These are phyloP conservation scores for Exophiala calicioides DNA, from an alignment of 2,329 filamentous ascomycete species.

Conservation along the genomic window DNA sequence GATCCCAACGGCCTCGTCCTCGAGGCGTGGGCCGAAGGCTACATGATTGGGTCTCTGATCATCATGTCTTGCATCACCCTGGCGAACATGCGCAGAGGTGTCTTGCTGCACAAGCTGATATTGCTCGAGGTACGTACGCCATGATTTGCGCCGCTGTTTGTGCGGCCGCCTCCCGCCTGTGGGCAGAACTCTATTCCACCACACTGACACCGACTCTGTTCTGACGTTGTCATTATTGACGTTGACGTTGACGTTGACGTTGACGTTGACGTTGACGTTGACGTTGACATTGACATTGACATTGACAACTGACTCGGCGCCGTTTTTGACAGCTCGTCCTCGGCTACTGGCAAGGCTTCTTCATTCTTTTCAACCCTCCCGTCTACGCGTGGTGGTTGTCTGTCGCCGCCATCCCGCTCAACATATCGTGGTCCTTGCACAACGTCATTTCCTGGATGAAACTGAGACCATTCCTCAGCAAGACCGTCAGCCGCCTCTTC, in stretches of 20 bases:
- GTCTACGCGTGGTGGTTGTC: slow-evolving; percentile 61
- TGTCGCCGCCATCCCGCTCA: slow-evolving; percentile 56
- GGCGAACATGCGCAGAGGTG: slow-evolving; percentile 46
- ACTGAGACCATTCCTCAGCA: slow-evolving; percentile 56
- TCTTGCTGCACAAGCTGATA: slow-evolving; percentile 48
- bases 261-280: too few species aligned
- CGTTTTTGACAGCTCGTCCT: slow-evolving; percentile 47
- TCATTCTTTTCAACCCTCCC: slow-evolving; percentile 55
- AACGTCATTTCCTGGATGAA: slow-evolving; percentile 65
- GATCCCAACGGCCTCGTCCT: slow-evolving; percentile 36
- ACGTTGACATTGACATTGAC: too few species aligned
- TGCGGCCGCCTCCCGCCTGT: too few species aligned
- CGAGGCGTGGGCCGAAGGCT: slow-evolving; percentile 46
- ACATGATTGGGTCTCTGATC: slow-evolving; percentile 46
- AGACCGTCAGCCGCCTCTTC: slow-evolving; percentile 51
- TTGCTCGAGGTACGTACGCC: slow-evolving; percentile 45
- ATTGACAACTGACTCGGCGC: slow-evolving; percentile 12
- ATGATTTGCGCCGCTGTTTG: too few species aligned
- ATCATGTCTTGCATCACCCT: slow-evolving; percentile 47
- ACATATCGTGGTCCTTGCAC: slow-evolving; percentile 59
- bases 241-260: too few species aligned
- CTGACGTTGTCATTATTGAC: too few species aligned
- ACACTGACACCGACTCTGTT: too few species aligned
- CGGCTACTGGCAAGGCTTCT: slow-evolving; percentile 56
- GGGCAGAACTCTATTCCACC: too few species aligned